Base-by-base conservation (phyloP, 306 rosid species). In the Albizia julibrissin region DNA sequence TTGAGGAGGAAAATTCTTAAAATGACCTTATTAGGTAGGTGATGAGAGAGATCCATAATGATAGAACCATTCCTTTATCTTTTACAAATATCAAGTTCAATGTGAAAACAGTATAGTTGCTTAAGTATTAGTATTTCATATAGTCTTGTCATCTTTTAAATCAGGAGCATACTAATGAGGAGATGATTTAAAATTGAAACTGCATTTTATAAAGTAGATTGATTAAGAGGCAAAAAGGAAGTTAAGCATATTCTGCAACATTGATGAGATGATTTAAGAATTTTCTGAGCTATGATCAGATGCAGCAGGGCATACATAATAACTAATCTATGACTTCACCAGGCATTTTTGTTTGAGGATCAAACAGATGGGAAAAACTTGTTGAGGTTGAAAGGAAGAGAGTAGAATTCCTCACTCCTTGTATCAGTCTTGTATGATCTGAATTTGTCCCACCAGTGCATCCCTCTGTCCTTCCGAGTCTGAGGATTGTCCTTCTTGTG, bases 341-440 rank as follows among this genome's bases (percentile, higher is more conserved):
- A 31, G 18, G 56, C 56, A 21, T 56, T 3, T 12, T 56, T 56
- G 13, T 56, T 56, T 56, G 62, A n/a, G 62, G 12, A 83, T 91
- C 88, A 94, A 31, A 94, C 92, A 3, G 98, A 93, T 46, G 98
- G 98, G 89, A 94, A 94, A 79, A 89, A 94, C 92, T 94, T 94
- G 91, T 94, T 94, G 22, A 94, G 92, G 83, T 94, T 94, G 83
- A 92, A 92, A 33, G 98, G 98, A 54, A 94, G 90, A 7, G 95
- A 90, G 72, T 94, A 94, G 85, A 94, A 93, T 67, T 94, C 98
- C 67, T 94, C 95, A 39, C 97, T 94, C 76, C 98, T 87, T 0
- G 97, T 84, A 81, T 92, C 97, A 8, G 94, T 90, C 82, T 88
- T 92, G 83, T 83, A 94, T 3, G 97, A 89, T 14, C 90, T 79